Percentiles rank a stretch among this genome's conserved stretches.
These are phyloP conservation scores for Brettanomyces custersianus DNA, from an alignment of 805 yeast genomes.

Conservation along the genomic window DNA sequence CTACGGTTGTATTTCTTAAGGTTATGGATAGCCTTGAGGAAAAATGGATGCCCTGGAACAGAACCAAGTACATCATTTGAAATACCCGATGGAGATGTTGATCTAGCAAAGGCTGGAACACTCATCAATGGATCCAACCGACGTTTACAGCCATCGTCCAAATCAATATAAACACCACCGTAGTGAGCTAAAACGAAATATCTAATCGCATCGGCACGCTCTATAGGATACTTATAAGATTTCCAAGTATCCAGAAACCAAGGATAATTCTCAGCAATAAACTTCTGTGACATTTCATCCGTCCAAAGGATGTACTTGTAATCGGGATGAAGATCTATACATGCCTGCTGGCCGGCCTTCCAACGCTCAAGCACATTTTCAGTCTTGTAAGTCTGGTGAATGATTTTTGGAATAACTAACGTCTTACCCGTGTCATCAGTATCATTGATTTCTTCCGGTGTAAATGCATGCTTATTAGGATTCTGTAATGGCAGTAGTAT, in stretches of 20 bases:
- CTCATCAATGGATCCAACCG: conserved; percentile 71
- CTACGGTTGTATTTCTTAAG: conserved; percentile 57
- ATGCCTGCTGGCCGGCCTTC: conserved; percentile 68
- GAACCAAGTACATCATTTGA: conserved; percentile 92
- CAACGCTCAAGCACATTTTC: conserved; percentile 71
- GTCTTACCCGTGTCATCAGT: conserved; percentile 27
- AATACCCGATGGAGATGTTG: conserved; percentile 83
- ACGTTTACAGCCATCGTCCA: conserved; percentile 82
- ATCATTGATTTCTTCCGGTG: conserved; percentile 55
- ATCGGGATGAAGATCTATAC: conserved; percentile 76
- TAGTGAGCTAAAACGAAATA: conserved; percentile 75
- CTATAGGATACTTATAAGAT: conserved; percentile 67
- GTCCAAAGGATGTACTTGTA: conserved; percentile 88
- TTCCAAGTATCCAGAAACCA: conserved; percentile 84
- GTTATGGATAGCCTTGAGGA: conserved; percentile 56
- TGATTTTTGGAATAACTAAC: conserved; percentile 73
- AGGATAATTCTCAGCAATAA: conserved; percentile 69
- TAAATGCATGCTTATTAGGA: conserved; percentile 52
- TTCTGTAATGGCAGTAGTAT: conserved; percentile 70
- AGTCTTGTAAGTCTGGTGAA: conserved; percentile 88
- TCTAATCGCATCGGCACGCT: conserved; percentile 85
- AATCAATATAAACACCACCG: conserved; percentile 86
- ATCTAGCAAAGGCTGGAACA: conserved; percentile 79
- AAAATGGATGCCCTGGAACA: conserved; percentile 81
- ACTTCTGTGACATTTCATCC: conserved; percentile 70